A percentile compares a stretch with the other conserved stretches of the same genome.
Conservation (phyloP, 768 basidiomycete genomes). For the Antrodiella citrinella region DNA sequence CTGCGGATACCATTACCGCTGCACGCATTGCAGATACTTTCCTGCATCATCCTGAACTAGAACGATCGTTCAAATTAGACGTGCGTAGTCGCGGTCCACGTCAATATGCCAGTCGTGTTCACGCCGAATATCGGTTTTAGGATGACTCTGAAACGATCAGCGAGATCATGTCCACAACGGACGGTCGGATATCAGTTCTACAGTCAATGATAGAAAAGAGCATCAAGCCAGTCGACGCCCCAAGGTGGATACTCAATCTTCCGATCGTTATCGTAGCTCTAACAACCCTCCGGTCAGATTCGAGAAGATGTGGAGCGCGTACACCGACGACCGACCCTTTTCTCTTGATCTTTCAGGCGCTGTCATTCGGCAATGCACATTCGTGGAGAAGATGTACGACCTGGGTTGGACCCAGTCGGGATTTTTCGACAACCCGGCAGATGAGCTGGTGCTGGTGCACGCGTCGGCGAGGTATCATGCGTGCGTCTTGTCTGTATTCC, state of each 20-base stretch:
- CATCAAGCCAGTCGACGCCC: no score
- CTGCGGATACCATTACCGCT: no score
- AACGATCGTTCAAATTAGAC: no score
- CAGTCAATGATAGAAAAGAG: no score
- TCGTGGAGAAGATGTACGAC: constrained; percentile 42
- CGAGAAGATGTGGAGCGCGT: constrained; percentile 37
- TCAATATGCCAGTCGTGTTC: no score
- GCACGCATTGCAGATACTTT: no score
- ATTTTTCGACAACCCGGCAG: constrained; percentile 30
- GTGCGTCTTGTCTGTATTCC: constrained; percentile 22
- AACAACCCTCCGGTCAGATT: neutral
- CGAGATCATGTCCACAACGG: no score
- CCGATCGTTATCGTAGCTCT: neutral
- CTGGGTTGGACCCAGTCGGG: constrained; percentile 41
- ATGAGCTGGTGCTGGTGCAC: constrained; percentile 37
- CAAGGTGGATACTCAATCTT: neutral
- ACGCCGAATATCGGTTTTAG: no score
- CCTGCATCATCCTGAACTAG: no score
- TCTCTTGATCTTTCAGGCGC: constrained; percentile 52
- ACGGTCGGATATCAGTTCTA: no score
- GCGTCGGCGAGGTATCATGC: constrained; percentile 51
- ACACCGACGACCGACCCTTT: constrained; percentile 41
- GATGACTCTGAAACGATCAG: no score
- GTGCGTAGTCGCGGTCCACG: no score
- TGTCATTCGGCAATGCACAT: constrained; percentile 49